Percentiles rank a stretch among this genome's conserved stretches.
These are phyloP conservation scores for Termitomyces heimii DNA, from an alignment of 768 basidiomycete species.

Conservation along the genomic window DNA sequence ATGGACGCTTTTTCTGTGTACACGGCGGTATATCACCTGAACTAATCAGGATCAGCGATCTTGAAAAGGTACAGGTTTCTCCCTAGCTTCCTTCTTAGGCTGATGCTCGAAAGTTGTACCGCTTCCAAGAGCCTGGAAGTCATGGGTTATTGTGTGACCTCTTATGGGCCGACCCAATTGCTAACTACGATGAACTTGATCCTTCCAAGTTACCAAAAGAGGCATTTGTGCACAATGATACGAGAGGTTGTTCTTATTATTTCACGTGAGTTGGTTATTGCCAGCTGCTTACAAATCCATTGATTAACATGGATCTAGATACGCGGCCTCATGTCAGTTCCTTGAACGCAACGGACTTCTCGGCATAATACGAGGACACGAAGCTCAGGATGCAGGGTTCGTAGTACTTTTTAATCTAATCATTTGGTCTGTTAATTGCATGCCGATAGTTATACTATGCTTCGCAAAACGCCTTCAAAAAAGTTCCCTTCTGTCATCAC, in stretches of 20 bases:
- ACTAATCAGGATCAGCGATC: conserved; percentile 71
- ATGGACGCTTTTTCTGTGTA: conserved; percentile 94
- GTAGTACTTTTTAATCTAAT: conserved; percentile 13
- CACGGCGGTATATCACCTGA: conserved; percentile 95
- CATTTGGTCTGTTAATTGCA: background rate
- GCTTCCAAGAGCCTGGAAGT: conserved; percentile 91
- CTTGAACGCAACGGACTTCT: conserved; percentile 86
- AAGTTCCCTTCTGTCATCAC: conserved; percentile 97
- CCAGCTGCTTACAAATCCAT: background rate
- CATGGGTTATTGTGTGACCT: conserved; percentile 90
- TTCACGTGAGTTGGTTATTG: conserved; percentile 63
- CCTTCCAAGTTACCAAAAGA: conserved; percentile 43
- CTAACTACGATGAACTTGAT: conserved; percentile 80
- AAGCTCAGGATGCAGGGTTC: conserved; percentile 94
- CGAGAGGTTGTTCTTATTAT: conserved; percentile 88
- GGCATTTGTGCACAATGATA: conserved; percentile 74
- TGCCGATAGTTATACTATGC: conserved; percentile 75
- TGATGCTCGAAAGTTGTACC: conserved; percentile 59
- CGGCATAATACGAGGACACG: conserved; percentile 94
- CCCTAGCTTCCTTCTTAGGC: conserved; percentile 3
- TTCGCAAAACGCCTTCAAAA: conserved; percentile 89
- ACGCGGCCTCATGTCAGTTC: conserved; percentile 89
- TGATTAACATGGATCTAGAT: conserved; percentile 36
- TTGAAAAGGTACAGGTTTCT: conserved; percentile 44
- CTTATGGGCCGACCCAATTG: conserved; percentile 93